Evolutionary conservation across 75 land plant genomes (phyloP).

Genomic region (Pseudotsuga menziesii): DNA sequence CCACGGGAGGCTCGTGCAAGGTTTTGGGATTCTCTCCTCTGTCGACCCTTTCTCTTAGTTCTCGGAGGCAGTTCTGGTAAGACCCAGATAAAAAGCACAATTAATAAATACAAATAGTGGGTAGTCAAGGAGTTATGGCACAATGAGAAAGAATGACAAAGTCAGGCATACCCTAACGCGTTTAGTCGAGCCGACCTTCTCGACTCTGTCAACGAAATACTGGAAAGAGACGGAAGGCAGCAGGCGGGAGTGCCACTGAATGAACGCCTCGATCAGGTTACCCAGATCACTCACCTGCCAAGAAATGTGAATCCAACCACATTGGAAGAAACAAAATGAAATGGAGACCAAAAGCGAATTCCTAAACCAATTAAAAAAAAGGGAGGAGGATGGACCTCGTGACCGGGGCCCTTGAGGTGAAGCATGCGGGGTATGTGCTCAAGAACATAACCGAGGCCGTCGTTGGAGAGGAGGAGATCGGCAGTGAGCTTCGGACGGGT

Average conservation of each 20-base stretch:
- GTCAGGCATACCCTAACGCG: slow-evolving; percentile 58
- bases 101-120: neutral
- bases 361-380: neutral
- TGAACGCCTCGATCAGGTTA: slow-evolving; percentile 62
- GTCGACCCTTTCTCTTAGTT: slow-evolving; percentile 63
- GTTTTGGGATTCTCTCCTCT: slow-evolving; percentile 70
- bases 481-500: slow-evolving; percentile 74
- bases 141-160: neutral
- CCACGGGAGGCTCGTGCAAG: slow-evolving; percentile 36
- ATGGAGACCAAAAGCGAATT: neutral
- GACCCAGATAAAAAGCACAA: neutral
- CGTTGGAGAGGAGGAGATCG: slow-evolving; percentile 70
- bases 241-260: slow-evolving; percentile 74
- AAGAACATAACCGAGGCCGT: slow-evolving; percentile 86
- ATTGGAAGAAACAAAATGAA: neutral
- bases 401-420: slow-evolving; percentile 75
- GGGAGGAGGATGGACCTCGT: slow-evolving; percentile 50
- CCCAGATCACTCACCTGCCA: slow-evolving; percentile 70
- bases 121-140: neutral
- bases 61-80: slow-evolving; percentile 55
- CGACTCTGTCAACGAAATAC: slow-evolving; percentile 76
- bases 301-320: neutral
- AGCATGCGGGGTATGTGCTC: slow-evolving; percentile 79
- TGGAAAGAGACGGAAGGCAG: slow-evolving; percentile 78
- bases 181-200: slow-evolving; percentile 60